phyloP scores from a whole-genome alignment of 106 monocot species.

The Dendrobium huoshanense region DNA sequence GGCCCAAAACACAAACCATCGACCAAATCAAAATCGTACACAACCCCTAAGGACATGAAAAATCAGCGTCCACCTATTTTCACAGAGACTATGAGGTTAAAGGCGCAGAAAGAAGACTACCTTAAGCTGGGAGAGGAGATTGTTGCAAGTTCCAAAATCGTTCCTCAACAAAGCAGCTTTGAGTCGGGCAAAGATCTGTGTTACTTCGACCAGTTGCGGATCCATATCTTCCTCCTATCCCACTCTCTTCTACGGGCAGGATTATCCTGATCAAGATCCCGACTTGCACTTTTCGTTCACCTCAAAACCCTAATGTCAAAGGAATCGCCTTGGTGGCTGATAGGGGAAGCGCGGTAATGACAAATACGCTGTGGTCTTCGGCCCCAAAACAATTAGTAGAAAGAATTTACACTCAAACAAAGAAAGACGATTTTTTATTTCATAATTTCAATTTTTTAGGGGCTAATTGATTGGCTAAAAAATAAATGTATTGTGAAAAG shows the following conservation, averaged over 20 bases:
- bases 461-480: too few species aligned
- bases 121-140: conserved; percentile 80
- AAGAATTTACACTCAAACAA: too few species aligned
- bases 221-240: conserved; percentile 36
- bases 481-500: too few species aligned
- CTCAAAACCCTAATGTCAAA: background rate
- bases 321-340: too few species aligned
- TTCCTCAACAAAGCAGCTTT: conserved; percentile 60
- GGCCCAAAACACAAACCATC: background rate
- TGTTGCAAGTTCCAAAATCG: conserved; percentile 51
- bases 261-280: background rate
- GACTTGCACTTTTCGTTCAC: background rate
- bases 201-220: conserved; percentile 60
- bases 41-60: background rate
- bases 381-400: too few species aligned
- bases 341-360: background rate
- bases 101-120: conserved; percentile 14
- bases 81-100: background rate
- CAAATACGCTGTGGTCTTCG: too few species aligned
- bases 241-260: background rate
- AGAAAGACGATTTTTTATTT: too few species aligned
- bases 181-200: conserved; percentile 62
- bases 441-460: too few species aligned
- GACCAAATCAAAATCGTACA: background rate
- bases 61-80: background rate